phyloP scores from a whole-genome alignment of 768 basidiomycete species.

The Lyophyllum semitale region DNA sequence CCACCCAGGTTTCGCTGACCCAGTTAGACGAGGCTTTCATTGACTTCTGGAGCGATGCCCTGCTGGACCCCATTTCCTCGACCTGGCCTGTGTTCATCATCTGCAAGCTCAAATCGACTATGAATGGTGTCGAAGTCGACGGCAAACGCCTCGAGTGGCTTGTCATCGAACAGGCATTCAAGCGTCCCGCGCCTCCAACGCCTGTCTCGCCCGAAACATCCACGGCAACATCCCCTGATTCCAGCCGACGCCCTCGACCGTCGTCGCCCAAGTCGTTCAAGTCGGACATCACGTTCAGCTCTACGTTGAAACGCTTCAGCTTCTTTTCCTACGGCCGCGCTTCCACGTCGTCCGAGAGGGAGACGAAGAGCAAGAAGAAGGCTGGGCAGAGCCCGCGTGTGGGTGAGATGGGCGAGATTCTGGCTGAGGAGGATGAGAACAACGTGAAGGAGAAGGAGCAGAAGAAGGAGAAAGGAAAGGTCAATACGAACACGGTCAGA shows the following conservation, averaged over 20 bases:
- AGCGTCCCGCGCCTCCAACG: slow-evolving; percentile 33
- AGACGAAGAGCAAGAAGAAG: slow-evolving; percentile 35
- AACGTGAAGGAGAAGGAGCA: slow-evolving; percentile 3
- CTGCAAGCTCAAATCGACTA: slow-evolving; percentile 59
- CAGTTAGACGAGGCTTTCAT: slow-evolving; percentile 80
- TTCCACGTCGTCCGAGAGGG: slow-evolving; percentile 31
- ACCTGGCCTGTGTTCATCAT: slow-evolving; percentile 72
- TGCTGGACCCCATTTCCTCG: slow-evolving; percentile 66
- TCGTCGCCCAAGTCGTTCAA: slow-evolving; percentile 45
- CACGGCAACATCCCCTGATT: slow-evolving; percentile 14
- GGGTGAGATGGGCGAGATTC: slow-evolving; percentile 73
- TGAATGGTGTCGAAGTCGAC: slow-evolving; percentile 26
- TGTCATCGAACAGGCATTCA: slow-evolving; percentile 66
- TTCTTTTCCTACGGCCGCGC: slow-evolving; percentile 50
- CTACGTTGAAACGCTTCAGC: slow-evolving; percentile 64
- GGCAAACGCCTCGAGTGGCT: slow-evolving; percentile 60
- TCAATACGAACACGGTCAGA: slow-evolving; percentile 17
- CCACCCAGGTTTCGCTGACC: slow-evolving; percentile 47
- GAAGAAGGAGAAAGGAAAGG: slow-evolving; percentile 13
- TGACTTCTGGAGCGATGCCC: slow-evolving; percentile 79
- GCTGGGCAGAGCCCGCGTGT: slow-evolving; percentile 37
- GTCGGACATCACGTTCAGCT: slow-evolving; percentile 47
- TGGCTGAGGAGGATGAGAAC: slow-evolving; percentile 55
- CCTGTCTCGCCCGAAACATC: slow-evolving; percentile 16
- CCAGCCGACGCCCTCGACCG: slow-evolving; percentile 26